phyloP scores from a whole-genome alignment of 441 rosid species.

The Gossypium gossypioides region DNA sequence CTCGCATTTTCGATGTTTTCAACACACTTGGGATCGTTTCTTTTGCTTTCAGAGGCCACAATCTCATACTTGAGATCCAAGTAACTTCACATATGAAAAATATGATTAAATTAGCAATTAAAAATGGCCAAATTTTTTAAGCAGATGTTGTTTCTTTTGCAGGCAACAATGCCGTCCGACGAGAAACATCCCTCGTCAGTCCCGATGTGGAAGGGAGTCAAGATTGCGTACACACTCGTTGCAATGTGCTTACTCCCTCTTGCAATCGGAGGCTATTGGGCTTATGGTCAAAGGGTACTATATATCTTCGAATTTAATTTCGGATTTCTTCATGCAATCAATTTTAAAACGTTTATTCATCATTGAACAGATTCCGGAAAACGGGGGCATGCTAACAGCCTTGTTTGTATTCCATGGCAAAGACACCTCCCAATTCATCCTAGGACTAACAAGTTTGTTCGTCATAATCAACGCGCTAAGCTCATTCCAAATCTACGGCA shows the following conservation, averaged over 20 bases:
- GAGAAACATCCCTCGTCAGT: conserved; percentile 68
- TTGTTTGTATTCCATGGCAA: conserved; percentile 30
- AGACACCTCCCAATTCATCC: conserved; percentile 38
- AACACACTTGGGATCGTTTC: conserved; percentile 70
- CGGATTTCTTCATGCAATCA: neutral
- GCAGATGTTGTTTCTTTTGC: conserved; percentile 13
- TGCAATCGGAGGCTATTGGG: conserved; percentile 73
- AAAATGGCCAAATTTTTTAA: neutral
- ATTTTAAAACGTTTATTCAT: neutral
- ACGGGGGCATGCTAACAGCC: conserved; percentile 53
- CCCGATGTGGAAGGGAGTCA: conserved; percentile 84
- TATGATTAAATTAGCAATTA: neutral
- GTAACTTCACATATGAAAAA: conserved; percentile 21
- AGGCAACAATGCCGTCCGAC: conserved; percentile 86
- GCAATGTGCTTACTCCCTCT: conserved; percentile 60
- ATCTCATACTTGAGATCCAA: conserved; percentile 84
- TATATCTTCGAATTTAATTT: neutral
- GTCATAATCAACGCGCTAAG: conserved; percentile 54
- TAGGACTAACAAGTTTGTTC: conserved; percentile 48
- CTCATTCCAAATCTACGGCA: conserved; percentile 70
- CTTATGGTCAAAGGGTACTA: conserved; percentile 57
- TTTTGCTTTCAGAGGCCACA: conserved; percentile 76
- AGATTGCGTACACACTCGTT: conserved; percentile 43
- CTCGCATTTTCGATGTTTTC: conserved; percentile 27
- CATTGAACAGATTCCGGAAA: conserved; percentile 37